Percentiles rank a stretch among this genome's conserved stretches.
Evolutionary conservation across 108 stramenopile species (phyloP).

Genomic region (Conticribra guillardii): DNA sequence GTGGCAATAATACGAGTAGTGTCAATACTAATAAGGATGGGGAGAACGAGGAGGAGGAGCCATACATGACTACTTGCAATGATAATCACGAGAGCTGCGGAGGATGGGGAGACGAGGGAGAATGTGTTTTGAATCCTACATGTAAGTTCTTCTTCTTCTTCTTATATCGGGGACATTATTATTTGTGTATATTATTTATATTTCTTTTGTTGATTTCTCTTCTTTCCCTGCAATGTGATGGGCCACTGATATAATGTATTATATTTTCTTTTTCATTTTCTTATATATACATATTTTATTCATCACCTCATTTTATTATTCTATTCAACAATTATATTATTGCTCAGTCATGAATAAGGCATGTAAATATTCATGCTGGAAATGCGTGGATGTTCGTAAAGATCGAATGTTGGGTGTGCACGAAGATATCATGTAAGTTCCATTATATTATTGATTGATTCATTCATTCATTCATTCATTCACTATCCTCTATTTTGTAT

Average conservation of each 20-base stretch:
- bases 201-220: background rate
- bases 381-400: conserved; percentile 26
- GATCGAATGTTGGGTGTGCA: conserved; percentile 25
- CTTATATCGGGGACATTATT: no score
- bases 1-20: background rate
- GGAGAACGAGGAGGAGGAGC: background rate
- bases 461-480: background rate
- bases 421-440: conserved; percentile 24
- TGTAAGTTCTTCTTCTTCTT: no score
- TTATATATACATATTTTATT: background rate
- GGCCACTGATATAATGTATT: no score
- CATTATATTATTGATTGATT: background rate
- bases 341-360: conserved; percentile 17
- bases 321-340: no score
- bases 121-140: conserved; percentile 11
- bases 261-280: background rate
- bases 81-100: conserved; percentile 4
- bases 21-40: background rate
- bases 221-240: no score
- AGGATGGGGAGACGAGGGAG: conserved; percentile 9
- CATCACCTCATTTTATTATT: no score
- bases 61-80: background rate
- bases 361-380: conserved; percentile 41
- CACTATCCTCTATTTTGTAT: background rate
- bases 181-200: background rate